A percentile compares a stretch with the other conserved stretches of the same genome.
Evolutionary conservation across 2,329 filamentous ascomycete species (phyloP).

Genomic region (Onygena corvina): DNA sequence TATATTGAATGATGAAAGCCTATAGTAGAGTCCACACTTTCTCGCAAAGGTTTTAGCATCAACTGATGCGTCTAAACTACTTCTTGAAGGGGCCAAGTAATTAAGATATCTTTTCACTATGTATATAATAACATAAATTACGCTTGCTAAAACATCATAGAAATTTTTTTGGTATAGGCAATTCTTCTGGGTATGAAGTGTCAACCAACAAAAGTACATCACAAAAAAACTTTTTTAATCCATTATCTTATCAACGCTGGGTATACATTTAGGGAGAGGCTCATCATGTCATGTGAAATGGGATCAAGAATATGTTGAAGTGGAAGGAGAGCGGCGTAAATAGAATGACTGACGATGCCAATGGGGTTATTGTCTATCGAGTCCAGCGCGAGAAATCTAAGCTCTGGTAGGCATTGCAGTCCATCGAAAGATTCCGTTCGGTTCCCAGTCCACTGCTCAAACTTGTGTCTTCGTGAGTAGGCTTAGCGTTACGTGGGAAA

Average conservation of each 20-base stretch:
- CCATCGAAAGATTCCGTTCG: conserved; percentile 29
- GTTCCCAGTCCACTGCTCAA: conserved; percentile 24
- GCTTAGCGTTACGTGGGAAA: conserved; percentile 26
- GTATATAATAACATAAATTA: no score
- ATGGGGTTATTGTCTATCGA: conserved; percentile 19
- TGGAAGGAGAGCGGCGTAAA: background rate
- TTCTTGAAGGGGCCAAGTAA: no score
- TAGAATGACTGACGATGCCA: conserved; percentile 16
- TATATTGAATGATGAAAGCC: no score
- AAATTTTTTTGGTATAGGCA: background rate
- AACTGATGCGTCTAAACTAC: no score
- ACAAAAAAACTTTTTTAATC: conserved; percentile 1
- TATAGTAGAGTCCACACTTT: no score
- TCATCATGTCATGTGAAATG: background rate
- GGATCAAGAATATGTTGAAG: background rate
- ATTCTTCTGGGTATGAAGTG: background rate
- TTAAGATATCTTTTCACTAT: no score
- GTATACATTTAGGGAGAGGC: background rate
- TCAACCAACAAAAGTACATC: background rate
- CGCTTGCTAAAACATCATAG: no score
- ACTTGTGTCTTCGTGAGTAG: conserved; percentile 27
- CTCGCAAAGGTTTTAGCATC: no score
- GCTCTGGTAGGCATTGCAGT: conserved; percentile 29
- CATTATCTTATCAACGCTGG: conserved; percentile 1
- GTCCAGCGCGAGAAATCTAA: conserved; percentile 35